phyloP scores from a whole-genome alignment of 345 rosid species.

The Isatis tinctoria region DNA sequence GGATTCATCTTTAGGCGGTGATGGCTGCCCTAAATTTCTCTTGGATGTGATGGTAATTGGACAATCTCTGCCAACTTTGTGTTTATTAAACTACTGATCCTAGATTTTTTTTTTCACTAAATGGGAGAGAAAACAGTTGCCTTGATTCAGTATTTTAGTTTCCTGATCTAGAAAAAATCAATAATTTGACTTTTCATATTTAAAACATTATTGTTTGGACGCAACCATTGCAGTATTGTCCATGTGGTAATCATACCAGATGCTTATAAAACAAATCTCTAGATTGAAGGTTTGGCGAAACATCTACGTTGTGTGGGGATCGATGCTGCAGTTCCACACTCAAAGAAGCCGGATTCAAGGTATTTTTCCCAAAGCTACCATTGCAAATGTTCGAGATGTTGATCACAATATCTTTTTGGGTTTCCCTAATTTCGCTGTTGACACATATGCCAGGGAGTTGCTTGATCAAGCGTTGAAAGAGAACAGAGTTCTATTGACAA shows the following conservation, averaged over 20 bases:
- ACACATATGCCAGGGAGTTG: constrained; percentile 50
- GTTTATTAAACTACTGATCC: background rate
- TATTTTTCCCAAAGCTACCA: constrained; percentile 10
- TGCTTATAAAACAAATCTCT: constrained; percentile 19
- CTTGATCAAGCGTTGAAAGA: constrained; percentile 76
- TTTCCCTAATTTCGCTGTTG: background rate
- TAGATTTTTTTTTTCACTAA: background rate
- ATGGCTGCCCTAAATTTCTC: constrained; percentile 84
- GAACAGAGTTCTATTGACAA: constrained; percentile 75
- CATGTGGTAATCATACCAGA: background rate
- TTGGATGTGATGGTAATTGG: constrained; percentile 85
- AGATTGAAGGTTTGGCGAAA: constrained; percentile 97
- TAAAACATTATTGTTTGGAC: background rate
- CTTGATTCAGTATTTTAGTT: background rate
- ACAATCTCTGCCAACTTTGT: background rate
- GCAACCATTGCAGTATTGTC: background rate
- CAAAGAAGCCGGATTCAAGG: constrained; percentile 78
- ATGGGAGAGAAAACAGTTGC: background rate
- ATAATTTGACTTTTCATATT: background rate
- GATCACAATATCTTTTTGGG: background rate
- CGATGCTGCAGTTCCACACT: constrained; percentile 78
- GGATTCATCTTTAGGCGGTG: constrained; percentile 76
- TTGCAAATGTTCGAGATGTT: background rate
- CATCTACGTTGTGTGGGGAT: constrained; percentile 90
- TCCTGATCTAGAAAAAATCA: background rate